Conservation (phyloP, 202 grass and related monocot species). For the Cymbopogon flexuosus region DNA sequence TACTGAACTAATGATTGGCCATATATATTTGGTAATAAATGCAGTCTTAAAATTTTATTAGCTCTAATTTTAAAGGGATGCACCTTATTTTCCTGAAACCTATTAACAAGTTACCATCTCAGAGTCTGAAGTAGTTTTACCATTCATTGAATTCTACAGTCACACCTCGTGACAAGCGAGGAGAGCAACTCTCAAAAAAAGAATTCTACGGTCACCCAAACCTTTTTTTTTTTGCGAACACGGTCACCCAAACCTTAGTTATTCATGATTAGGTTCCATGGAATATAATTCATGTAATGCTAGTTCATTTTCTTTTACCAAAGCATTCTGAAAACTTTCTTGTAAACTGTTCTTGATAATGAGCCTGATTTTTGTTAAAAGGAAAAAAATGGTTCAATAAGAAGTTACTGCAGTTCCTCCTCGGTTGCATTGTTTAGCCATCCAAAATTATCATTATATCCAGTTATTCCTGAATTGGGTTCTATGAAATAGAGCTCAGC, state of each 20-base stretch:
- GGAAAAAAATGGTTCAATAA: background rate
- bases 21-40: background rate
- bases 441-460: background rate
- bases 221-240: too few species aligned
- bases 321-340: background rate
- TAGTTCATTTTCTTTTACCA: background rate
- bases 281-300: background rate
- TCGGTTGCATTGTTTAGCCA: background rate
- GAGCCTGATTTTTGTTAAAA: background rate
- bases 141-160: background rate
- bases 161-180: too few species aligned
- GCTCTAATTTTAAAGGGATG: background rate
- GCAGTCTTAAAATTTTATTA: background rate
- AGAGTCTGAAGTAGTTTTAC: background rate
- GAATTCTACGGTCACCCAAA: too few species aligned
- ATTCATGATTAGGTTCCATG: background rate
- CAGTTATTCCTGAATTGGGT: background rate
- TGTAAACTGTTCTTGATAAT: background rate
- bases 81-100: background rate
- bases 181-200: too few species aligned
- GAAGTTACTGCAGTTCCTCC: background rate
- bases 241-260: background rate
- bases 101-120: background rate
- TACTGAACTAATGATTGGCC: background rate
- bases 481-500: background rate